Evolutionary conservation across 257 asterid species (phyloP), one percentile per base, ranked within the genome.

Genomic region (Gynochthodes officinalis): DNA sequence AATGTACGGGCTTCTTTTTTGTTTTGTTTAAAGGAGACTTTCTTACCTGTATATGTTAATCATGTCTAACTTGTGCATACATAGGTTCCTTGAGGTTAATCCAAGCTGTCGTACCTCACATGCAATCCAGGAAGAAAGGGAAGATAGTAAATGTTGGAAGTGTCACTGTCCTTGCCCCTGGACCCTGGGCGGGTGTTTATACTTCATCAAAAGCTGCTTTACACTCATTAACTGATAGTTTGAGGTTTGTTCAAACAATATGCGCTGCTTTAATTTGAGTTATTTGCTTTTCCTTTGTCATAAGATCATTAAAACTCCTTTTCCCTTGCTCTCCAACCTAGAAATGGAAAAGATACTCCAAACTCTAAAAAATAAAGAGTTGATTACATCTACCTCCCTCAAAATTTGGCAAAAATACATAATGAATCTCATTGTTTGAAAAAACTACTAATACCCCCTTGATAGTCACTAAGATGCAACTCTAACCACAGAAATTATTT

Each of bases 71-170:
- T 9, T 52, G 25, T 58, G 15, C 40, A 15, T 69, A 50, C 57
- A 58, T 76, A 94, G 97, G 99, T 78, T 58, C 96, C 32, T 79
- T 94, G 84, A 85, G 97, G 81, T 60, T 91, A 83, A 85, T 94
- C 80, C 99, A 94, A 82, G 89, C 89, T 40, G 95, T 88, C 53
- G 89, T 91, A 70, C 97, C 99, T 63, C 97, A 89, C 82, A 94
- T 94, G 99, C 93, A 90, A 60, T 85, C 89, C 30, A 85, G 97
- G 84, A 91, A 86, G 86, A 86, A 86, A 77, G 99, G 97, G 33
- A 94, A 85, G 80, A 94, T 94, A 37, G 96, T 91, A 23, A 94
- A 91, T 71, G 64, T 94, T 18, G 99, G 97, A 76, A 94, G 99
- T 73, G 88, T 86, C 76, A 83, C 89, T 4, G 99, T 73, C 28